phyloP scores from a whole-genome alignment of 495 filamentous ascomycete genomes.

The Viridothelium virens region DNA sequence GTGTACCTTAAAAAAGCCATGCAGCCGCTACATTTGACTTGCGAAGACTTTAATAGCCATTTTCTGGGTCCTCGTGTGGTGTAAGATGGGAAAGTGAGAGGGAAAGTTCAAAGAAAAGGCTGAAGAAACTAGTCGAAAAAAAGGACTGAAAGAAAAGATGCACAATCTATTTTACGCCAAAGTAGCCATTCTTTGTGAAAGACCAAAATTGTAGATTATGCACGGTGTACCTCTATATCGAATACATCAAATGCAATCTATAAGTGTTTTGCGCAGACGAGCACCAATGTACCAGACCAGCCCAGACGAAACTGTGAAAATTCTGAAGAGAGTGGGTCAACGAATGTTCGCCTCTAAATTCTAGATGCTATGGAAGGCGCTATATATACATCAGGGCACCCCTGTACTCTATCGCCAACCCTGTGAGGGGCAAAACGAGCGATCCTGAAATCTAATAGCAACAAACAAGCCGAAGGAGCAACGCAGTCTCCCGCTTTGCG shows the following conservation, averaged over 20 bases:
- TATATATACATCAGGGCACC: neutral
- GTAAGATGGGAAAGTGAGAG: constrained; percentile 2
- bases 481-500: constrained; percentile 10
- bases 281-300: constrained; percentile 1
- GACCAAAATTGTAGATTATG: neutral
- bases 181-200: neutral
- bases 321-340: neutral
- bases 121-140: neutral
- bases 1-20: constrained; percentile 8
- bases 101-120: constrained; percentile 2
- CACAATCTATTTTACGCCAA: neutral
- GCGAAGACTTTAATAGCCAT: neutral
- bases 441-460: constrained; percentile 8
- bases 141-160: constrained; percentile 1
- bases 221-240: neutral
- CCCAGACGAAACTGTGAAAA: constrained; percentile 4
- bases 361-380: constrained; percentile 1
- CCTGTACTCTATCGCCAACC: neutral
- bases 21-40: constrained; percentile 9
- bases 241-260: neutral
- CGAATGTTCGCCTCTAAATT: neutral
- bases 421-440: neutral
- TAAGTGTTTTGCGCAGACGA: constrained; percentile 4
- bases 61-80: constrained; percentile 2
- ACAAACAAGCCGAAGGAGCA: constrained; percentile 1